Percentiles rank a stretch among this genome's conserved stretches.
These are phyloP conservation scores for Diphasiastrum complanatum DNA, from an alignment of 83 land plant species.

Conservation along the genomic window DNA sequence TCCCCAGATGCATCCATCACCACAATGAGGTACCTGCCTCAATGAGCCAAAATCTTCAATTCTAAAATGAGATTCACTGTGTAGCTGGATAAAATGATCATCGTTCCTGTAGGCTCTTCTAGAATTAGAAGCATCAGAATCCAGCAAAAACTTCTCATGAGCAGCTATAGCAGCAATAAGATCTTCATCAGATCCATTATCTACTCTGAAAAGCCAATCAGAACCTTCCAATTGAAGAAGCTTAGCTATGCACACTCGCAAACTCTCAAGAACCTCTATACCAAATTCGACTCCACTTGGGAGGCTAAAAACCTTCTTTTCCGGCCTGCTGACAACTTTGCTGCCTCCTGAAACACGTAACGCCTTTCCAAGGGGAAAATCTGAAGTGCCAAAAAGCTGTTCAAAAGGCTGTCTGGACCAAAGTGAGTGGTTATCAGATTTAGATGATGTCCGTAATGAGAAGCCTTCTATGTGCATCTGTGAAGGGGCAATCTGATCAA, in stretches of 20 bases:
- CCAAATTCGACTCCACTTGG: slow-evolving; percentile 24
- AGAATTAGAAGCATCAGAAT: slow-evolving; percentile 23
- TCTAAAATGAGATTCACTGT: too few relatives aligned
- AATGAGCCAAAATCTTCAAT: too few relatives aligned
- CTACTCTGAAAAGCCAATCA: slow-evolving; percentile 72
- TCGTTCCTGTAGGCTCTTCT: neutral
- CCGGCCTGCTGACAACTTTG: neutral
- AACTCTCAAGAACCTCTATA: slow-evolving; percentile 44
- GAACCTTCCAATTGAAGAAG: slow-evolving; percentile 83
- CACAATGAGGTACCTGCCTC: slow-evolving; percentile 76
- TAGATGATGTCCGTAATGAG: slow-evolving; percentile 35
- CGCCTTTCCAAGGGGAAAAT: slow-evolving; percentile 12
- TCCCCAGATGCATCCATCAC: slow-evolving; percentile 75
- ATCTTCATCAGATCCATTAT: slow-evolving; percentile 81
- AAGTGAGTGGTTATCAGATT: slow-evolving; percentile 46
- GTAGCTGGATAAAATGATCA: too few relatives aligned
- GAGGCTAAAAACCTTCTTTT: slow-evolving; percentile 14
- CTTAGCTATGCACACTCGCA: slow-evolving; percentile 57
- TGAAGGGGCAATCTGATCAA: slow-evolving; percentile 68
- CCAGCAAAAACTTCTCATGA: slow-evolving; percentile 45
- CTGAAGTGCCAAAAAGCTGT: slow-evolving; percentile 62
- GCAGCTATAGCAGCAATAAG: slow-evolving; percentile 62
- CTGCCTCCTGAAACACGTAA: slow-evolving; percentile 1
- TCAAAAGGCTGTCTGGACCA: slow-evolving; percentile 86
- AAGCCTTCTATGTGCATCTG: slow-evolving; percentile 49